Percentiles rank a stretch among this genome's conserved stretches.
Conservation (phyloP, 176 grass and related monocot species). For the Juncus effusus region DNA sequence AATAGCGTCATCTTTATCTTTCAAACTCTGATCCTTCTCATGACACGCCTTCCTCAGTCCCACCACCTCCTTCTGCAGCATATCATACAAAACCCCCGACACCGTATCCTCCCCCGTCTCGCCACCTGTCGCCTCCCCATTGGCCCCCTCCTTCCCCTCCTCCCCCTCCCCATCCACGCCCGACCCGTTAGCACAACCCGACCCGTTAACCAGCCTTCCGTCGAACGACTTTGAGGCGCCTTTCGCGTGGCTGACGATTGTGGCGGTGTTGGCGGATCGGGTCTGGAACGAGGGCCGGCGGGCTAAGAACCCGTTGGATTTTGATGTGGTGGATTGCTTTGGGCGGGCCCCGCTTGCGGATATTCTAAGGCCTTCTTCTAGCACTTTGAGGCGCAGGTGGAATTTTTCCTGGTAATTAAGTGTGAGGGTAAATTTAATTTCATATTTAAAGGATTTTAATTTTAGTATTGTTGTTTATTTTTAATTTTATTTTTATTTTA, state of each 20-base stretch:
- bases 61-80: conserved; percentile 89
- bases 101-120: conserved; percentile 67
- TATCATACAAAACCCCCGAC: conserved; percentile 83
- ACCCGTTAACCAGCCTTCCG: conserved; percentile 61
- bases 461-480: not conserved
- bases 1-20: conserved; percentile 92
- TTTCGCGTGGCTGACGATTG: conserved; percentile 87
- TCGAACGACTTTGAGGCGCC: conserved; percentile 93
- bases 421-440: conserved; percentile 21
- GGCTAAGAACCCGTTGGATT: conserved; percentile 67
- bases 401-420: conserved; percentile 61
- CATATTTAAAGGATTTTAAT: not conserved
- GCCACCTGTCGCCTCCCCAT: conserved; percentile 31
- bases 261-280: conserved; percentile 64
- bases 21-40: conserved; percentile 88
- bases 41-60: conserved; percentile 68
- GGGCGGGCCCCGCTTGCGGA: conserved; percentile 45
- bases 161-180: conserved; percentile 44
- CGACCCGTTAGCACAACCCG: conserved; percentile 42
- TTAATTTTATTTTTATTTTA: conserved; percentile 17
- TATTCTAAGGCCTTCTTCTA: conserved; percentile 96
- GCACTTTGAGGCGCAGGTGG: conserved; percentile 80
- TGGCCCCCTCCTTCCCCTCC: conserved; percentile 59
- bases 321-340: conserved; percentile 39
- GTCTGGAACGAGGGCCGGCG: conserved; percentile 82